These are phyloP conservation scores for Adansonia madagascariensis DNA, from an alignment of 441 rosid genomes.

Conservation along the genomic window DNA sequence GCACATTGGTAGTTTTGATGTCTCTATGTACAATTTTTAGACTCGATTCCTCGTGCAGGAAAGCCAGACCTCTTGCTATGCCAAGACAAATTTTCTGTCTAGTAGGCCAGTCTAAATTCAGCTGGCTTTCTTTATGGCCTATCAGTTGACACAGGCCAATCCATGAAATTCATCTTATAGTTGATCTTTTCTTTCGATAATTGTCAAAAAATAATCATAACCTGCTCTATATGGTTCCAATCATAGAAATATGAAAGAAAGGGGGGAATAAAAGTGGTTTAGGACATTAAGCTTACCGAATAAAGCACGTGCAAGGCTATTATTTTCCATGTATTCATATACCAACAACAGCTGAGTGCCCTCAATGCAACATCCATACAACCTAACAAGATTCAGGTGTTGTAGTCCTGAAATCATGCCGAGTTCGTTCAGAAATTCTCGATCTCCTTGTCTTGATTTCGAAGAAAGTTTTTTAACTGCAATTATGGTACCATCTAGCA, in stretches of 20 bases:
- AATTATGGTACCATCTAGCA: conserved; percentile 57
- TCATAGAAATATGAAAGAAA: background rate
- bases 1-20: conserved; percentile 77
- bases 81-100: conserved; percentile 71
- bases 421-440: conserved; percentile 70
- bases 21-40: conserved; percentile 77
- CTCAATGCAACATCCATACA: conserved; percentile 57
- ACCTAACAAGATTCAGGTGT: conserved; percentile 56
- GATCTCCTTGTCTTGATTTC: conserved; percentile 67
- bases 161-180: background rate
- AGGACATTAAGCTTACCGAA: conserved; percentile 43
- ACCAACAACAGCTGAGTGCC: conserved; percentile 50
- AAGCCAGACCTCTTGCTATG: conserved; percentile 71
- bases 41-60: conserved; percentile 74
- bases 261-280: conserved; percentile 2
- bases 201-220: background rate
- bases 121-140: conserved; percentile 45
- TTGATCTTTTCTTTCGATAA: background rate
- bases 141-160: background rate
- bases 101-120: conserved; percentile 70
- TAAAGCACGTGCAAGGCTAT: conserved; percentile 57
- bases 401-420: conserved; percentile 64
- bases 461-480: conserved; percentile 80
- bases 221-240: background rate
- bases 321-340: conserved; percentile 60